Conservation (phyloP, 495 filamentous ascomycete species). For the Talaromyces borbonicus region DNA sequence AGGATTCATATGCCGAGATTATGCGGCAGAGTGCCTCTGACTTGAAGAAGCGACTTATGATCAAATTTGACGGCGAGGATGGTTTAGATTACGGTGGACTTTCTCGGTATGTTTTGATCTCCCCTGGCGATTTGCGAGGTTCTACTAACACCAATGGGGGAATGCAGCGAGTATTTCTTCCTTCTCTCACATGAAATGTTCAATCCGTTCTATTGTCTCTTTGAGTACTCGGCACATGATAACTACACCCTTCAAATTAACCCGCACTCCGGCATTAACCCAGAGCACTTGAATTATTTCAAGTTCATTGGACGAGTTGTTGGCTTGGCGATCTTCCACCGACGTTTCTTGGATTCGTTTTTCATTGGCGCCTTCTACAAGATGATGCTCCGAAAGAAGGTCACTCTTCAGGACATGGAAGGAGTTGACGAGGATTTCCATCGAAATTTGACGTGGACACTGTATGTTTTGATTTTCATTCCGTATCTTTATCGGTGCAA, state of each 20-base stretch:
- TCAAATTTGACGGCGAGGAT: slow-evolving; percentile 98
- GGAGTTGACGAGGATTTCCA: slow-evolving; percentile 98
- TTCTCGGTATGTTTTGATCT: slow-evolving; percentile 49
- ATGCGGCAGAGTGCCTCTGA: slow-evolving; percentile 95
- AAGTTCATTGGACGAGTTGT: slow-evolving; percentile 99
- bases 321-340: slow-evolving; percentile 95
- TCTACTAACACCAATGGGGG: slow-evolving; percentile 21
- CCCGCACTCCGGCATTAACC: slow-evolving; percentile 98
- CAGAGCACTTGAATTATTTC: slow-evolving; percentile 98
- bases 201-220: slow-evolving; percentile 99
- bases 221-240: slow-evolving; percentile 99
- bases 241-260: slow-evolving; percentile 99
- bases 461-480: slow-evolving; percentile 44
- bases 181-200: slow-evolving; percentile 99
- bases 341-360: slow-evolving; percentile 95
- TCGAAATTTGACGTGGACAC: slow-evolving; percentile 86
- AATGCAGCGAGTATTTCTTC: slow-evolving; percentile 92
- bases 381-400: slow-evolving; percentile 95
- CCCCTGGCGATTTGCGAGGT: not conserved
- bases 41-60: slow-evolving; percentile 96
- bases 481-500: not conserved
- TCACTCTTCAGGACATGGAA: slow-evolving; percentile 92
- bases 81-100: slow-evolving; percentile 97
- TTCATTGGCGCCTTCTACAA: slow-evolving; percentile 99
- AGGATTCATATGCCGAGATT: slow-evolving; percentile 97